Evolutionary conservation across 192 early-diverging fungal species (phyloP).

Genomic region (Umbelopsis sp.): DNA sequence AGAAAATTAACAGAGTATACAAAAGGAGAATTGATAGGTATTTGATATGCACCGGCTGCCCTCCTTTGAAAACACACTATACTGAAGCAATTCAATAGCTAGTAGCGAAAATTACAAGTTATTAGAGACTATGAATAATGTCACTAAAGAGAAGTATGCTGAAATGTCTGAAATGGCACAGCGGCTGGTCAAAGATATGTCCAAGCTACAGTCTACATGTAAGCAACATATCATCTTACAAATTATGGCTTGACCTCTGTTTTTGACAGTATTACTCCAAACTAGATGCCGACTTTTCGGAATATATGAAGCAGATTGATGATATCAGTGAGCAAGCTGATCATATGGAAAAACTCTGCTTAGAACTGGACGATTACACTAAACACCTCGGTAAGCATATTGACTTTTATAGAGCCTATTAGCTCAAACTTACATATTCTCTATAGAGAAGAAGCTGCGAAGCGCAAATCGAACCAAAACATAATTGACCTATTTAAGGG

Average conservation of each 20-base stretch:
- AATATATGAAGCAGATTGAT: slow-evolving; percentile 35
- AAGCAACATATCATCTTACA: not conserved
- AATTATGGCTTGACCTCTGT: not conserved
- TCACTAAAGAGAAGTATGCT: slow-evolving; percentile 38
- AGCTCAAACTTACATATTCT: too few relatives aligned
- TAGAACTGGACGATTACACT: slow-evolving; percentile 39
- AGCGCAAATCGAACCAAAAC: too few relatives aligned
- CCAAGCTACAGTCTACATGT: slow-evolving; percentile 41
- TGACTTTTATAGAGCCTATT: not conserved
- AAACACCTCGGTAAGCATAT: slow-evolving; percentile 31
- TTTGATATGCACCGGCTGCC: not conserved
- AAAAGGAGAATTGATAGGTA: slow-evolving; percentile 35
- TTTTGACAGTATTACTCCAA: not conserved
- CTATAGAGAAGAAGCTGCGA: too few relatives aligned
- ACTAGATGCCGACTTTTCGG: slow-evolving; percentile 36
- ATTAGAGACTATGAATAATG: slow-evolving; percentile 41
- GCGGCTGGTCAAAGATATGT: slow-evolving; percentile 40
- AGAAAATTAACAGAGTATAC: slow-evolving; percentile 38
- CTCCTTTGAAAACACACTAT: too few relatives aligned
- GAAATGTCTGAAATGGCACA: slow-evolving; percentile 43
- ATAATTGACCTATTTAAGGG: too few relatives aligned
- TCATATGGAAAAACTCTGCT: slow-evolving; percentile 38
- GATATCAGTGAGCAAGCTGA: slow-evolving; percentile 34
- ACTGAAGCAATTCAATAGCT: not conserved
- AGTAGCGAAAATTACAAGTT: slow-evolving; percentile 36